These are phyloP conservation scores for Lasiodiplodia citricola DNA, from an alignment of 2,329 filamentous ascomycete species.

Conservation along the genomic window DNA sequence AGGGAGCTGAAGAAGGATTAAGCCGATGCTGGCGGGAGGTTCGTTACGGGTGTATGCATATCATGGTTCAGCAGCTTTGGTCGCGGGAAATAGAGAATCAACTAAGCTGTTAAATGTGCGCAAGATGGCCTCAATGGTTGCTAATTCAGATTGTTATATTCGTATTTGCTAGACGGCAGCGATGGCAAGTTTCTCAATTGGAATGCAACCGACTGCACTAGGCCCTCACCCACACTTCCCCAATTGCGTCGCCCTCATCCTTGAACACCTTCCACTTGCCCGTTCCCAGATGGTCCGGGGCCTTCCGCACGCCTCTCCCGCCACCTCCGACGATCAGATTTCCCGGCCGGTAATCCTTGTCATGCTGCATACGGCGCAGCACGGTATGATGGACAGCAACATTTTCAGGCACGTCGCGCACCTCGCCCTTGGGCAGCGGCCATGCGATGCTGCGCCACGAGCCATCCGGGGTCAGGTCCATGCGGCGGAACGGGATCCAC, in stretches of 20 bases:
- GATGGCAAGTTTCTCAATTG: no score
- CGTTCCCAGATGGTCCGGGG: conserved; percentile 67
- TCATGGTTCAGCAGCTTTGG: conserved; percentile 20
- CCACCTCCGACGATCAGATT: conserved; percentile 82
- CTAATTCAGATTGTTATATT: not conserved
- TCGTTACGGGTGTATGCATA: conserved; percentile 18
- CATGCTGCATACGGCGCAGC: conserved; percentile 70
- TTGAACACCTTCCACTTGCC: conserved; percentile 74
- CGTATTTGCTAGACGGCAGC: no score
- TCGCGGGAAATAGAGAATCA: conserved; percentile 18
- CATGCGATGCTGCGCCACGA: conserved; percentile 81
- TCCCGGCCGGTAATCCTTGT: conserved; percentile 72
- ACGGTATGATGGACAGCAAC: conserved; percentile 77
- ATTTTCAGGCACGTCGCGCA: conserved; percentile 73
- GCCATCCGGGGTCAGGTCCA: conserved; percentile 75
- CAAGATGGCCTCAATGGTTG: not conserved
- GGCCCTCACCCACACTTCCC: conserved; percentile 66
- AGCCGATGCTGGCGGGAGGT: not conserved
- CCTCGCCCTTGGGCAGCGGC: conserved; percentile 79
- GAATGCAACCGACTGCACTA: not conserved
- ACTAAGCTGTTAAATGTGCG: not conserved
- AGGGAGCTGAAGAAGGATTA: conserved; percentile 74
- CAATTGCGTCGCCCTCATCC: conserved; percentile 69
- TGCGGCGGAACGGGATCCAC: conserved; percentile 78
- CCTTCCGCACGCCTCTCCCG: conserved; percentile 68